phyloP scores from a whole-genome alignment of 305 asterid genomes.

The Lippia alba region DNA sequence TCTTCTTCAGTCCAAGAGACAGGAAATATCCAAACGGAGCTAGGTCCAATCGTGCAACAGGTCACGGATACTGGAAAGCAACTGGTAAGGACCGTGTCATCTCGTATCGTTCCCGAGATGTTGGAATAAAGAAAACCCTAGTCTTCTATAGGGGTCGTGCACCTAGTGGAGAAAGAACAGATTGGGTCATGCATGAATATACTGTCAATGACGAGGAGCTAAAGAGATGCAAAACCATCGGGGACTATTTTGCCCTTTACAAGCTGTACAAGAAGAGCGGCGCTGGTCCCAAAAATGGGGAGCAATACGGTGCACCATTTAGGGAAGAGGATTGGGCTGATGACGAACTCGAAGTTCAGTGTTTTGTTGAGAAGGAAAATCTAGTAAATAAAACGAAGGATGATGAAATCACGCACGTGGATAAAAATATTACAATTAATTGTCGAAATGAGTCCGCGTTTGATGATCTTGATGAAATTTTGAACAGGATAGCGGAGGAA shows the following conservation, averaged over 20 bases:
- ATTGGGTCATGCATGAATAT: constrained; percentile 99
- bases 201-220: constrained; percentile 84
- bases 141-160: constrained; percentile 93
- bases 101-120: constrained; percentile 60
- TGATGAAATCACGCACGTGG: constrained; percentile 35
- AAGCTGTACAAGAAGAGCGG: constrained; percentile 96
- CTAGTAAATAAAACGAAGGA: constrained; percentile 27
- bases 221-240: constrained; percentile 54
- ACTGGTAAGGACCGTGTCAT: constrained; percentile 94
- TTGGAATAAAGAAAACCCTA: constrained; percentile 89
- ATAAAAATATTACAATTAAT: constrained; percentile 26
- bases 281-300: constrained; percentile 96
- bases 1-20: constrained; percentile 88
- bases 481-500: constrained; percentile 53
- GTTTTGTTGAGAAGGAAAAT: constrained; percentile 42
- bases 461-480: constrained; percentile 59
- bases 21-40: constrained; percentile 83
- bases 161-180: constrained; percentile 84
- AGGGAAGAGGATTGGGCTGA: constrained; percentile 92
- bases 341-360: constrained; percentile 47
- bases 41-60: constrained; percentile 80
- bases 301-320: constrained; percentile 94
- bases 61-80: constrained; percentile 89
- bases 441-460: constrained; percentile 35
- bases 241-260: constrained; percentile 79